Evolutionary conservation across 345 rosid species (phyloP).

Genomic region (Eutrema yunnanense): DNA sequence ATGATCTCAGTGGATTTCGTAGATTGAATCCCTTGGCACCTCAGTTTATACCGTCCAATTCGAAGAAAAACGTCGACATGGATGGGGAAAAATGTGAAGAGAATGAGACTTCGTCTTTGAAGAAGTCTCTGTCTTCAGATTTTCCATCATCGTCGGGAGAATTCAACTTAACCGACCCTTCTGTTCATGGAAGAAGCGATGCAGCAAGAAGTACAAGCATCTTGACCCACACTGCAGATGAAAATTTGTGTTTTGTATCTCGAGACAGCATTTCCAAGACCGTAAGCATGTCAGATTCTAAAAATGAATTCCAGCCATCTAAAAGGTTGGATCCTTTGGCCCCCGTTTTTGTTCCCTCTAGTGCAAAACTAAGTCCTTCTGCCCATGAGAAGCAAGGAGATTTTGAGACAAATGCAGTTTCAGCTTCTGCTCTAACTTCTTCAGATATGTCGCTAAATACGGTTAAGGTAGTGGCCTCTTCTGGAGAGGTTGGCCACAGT

Average conservation of each 20-base stretch:
- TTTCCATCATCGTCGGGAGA: constrained; percentile 26
- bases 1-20: constrained; percentile 23
- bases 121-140: constrained; percentile 27
- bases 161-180: background rate
- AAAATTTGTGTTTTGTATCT: constrained; percentile 10
- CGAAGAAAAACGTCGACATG: constrained; percentile 20
- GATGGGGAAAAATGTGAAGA: constrained; percentile 21
- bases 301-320: constrained; percentile 6
- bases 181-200: background rate
- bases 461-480: constrained; percentile 18
- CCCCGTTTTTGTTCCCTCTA: constrained; percentile 27
- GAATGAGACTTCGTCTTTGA: constrained; percentile 19
- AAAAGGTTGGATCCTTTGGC: constrained; percentile 33
- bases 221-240: constrained; percentile 6
- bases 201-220: background rate
- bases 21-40: constrained; percentile 53
- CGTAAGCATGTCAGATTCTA: background rate
- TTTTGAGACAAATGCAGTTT: background rate
- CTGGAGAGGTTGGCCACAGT: constrained; percentile 20
- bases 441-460: background rate
- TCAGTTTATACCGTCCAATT: constrained; percentile 38
- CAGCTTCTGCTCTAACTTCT: constrained; percentile 7
- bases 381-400: constrained; percentile 18
- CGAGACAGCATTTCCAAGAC: background rate
- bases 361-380: constrained; percentile 17